These are phyloP conservation scores for Heliamphora exappendiculata DNA, from an alignment of 148 eudicot species.

Conservation along the genomic window DNA sequence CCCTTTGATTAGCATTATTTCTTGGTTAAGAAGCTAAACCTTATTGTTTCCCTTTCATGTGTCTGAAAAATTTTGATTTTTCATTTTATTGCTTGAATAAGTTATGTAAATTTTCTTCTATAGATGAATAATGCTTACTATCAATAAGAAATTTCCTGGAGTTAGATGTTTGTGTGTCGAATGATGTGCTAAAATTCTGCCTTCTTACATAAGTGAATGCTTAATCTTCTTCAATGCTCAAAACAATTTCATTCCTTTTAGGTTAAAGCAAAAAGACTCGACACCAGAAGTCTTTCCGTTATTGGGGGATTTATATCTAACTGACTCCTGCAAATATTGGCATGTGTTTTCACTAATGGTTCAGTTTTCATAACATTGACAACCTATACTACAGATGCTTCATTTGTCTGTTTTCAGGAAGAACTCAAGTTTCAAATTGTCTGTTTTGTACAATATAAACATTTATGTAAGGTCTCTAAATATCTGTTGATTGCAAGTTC, in stretches of 20 bases:
- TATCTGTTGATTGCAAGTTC: too few species aligned
- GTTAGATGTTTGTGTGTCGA: not conserved
- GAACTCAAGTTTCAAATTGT: too few species aligned
- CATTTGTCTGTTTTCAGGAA: too few species aligned
- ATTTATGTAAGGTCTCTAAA: too few species aligned
- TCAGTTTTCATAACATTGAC: too few species aligned
- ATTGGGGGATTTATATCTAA: not conserved
- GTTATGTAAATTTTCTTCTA: not conserved
- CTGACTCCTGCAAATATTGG: not conserved
- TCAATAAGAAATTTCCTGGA: not conserved
- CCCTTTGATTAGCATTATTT: not conserved
- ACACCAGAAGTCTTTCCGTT: too few species aligned
- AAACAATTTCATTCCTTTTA: too few species aligned
- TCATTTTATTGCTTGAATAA: not conserved
- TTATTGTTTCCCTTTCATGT: slow-evolving; percentile 1
- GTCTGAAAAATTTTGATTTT: not conserved
- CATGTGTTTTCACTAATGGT: too few species aligned
- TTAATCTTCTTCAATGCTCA: not conserved
- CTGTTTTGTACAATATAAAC: too few species aligned
- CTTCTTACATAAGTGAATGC: not conserved
- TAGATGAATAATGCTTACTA: not conserved
- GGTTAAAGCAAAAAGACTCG: not conserved
- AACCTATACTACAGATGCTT: too few species aligned
- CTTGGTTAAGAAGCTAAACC: slow-evolving; percentile 1
- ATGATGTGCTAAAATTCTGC: not conserved